Conservation (phyloP, 805 yeast species). For the Starmerella sp. region DNA sequence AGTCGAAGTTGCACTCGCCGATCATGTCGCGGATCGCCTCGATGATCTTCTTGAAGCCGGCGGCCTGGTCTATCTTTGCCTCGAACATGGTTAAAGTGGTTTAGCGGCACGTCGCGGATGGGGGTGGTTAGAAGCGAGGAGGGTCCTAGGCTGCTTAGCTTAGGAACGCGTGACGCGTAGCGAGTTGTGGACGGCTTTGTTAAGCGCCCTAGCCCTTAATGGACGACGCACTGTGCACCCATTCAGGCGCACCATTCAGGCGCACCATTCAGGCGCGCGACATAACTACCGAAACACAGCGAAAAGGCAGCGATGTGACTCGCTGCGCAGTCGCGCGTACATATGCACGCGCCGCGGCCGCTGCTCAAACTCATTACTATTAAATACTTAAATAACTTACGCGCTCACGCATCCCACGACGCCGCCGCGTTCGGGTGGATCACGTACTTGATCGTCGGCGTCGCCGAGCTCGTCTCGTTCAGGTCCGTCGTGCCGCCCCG, state of each 20-base stretch:
- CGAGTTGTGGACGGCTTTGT: background rate
- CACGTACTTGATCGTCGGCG: constrained; percentile 25
- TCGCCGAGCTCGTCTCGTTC: constrained; percentile 28
- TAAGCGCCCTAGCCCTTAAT: constrained; percentile 3
- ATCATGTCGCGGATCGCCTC: constrained; percentile 94
- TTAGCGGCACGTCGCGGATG: background rate
- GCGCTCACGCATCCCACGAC: constrained; percentile 10
- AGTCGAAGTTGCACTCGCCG: constrained; percentile 89
- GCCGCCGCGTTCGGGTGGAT: constrained; percentile 28
- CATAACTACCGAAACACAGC: too few species aligned
- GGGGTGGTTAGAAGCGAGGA: background rate
- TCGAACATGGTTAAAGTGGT: constrained; percentile 58
- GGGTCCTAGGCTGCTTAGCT: background rate
- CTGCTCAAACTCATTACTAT: too few species aligned
- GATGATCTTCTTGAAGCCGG: constrained; percentile 80
- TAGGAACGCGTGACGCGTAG: constrained; percentile 5
- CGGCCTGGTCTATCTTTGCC: constrained; percentile 91
- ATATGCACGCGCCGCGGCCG: too few species aligned
- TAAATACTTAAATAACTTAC: too few species aligned
- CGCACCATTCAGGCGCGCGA: too few species aligned
- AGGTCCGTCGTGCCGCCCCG: constrained; percentile 34
- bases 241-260: too few species aligned
- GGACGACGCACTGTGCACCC: too few species aligned
- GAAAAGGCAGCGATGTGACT: too few species aligned
- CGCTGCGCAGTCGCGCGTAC: too few species aligned